phyloP scores from a whole-genome alignment of 202 grass and related monocot species.

The Zizania palustris region DNA sequence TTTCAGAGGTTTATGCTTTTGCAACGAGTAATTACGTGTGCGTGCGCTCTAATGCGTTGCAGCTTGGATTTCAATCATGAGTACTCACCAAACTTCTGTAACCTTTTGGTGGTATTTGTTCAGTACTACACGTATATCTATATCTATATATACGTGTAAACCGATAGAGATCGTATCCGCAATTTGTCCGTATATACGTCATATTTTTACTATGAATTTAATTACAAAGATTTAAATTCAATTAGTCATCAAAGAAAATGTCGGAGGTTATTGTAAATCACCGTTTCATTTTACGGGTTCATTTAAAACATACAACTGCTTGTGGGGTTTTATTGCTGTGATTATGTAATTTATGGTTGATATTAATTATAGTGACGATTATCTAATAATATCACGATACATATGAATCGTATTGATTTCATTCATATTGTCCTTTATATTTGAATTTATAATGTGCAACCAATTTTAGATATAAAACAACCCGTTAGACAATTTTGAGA shows the following conservation, averaged over 20 bases:
- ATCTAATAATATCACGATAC: background rate
- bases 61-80: background rate
- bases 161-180: background rate
- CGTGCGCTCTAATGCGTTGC: background rate
- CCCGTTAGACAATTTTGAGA: too few species aligned
- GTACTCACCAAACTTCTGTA: constrained; percentile 20
- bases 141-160: background rate
- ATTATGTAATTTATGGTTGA: background rate
- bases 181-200: background rate
- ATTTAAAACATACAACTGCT: background rate
- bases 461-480: background rate
- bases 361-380: background rate
- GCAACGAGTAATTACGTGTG: background rate
- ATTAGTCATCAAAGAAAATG: background rate
- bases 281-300: background rate
- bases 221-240: background rate
- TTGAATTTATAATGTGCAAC: background rate
- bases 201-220: background rate
- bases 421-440: background rate
- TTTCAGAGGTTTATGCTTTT: constrained; percentile 38
- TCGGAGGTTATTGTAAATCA: background rate
- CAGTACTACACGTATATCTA: background rate
- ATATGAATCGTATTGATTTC: background rate
- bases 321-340: background rate
- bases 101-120: constrained; percentile 25